Conservation (phyloP, 371 early-diverging fungal genomes). For the Apophysomyces elegans region DNA sequence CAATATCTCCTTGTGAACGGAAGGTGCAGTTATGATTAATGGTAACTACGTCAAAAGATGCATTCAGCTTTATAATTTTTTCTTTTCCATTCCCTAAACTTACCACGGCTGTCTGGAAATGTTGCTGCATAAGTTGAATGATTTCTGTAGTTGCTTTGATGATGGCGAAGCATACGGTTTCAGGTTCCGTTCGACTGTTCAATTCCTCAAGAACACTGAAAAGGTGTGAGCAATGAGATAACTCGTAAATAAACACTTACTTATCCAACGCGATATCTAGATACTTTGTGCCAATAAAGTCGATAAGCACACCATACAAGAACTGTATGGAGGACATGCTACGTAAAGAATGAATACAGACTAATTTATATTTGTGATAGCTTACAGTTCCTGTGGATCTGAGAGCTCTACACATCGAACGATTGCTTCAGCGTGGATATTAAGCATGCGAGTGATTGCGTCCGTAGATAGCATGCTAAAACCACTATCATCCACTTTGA, state of each 20-base stretch:
- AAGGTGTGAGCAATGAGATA: neutral
- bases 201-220: constrained; percentile 79
- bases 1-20: constrained; percentile 85
- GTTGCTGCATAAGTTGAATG: constrained; percentile 85
- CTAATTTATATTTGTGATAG: neutral
- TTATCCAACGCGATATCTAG: constrained; percentile 83
- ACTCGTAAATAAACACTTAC: constrained; percentile 43
- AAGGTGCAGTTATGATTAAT: constrained; percentile 73
- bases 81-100: constrained; percentile 13
- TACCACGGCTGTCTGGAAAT: constrained; percentile 89
- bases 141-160: constrained; percentile 74
- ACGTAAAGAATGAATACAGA: neutral
- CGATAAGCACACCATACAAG: constrained; percentile 75
- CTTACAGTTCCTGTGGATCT: constrained; percentile 69
- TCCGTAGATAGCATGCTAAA: constrained; percentile 64
- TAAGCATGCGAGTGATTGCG: constrained; percentile 68
- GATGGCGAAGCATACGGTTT: constrained; percentile 69
- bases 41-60: constrained; percentile 59
- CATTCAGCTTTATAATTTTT: neutral
- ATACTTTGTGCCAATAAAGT: constrained; percentile 80
- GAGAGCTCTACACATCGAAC: constrained; percentile 83
- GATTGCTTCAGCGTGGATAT: constrained; percentile 87
- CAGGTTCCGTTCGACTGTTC: constrained; percentile 72
- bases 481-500: constrained; percentile 43
- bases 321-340: constrained; percentile 38